These are phyloP conservation scores for Quillaja saponaria DNA, from an alignment of 306 rosid genomes.

Conservation along the genomic window DNA sequence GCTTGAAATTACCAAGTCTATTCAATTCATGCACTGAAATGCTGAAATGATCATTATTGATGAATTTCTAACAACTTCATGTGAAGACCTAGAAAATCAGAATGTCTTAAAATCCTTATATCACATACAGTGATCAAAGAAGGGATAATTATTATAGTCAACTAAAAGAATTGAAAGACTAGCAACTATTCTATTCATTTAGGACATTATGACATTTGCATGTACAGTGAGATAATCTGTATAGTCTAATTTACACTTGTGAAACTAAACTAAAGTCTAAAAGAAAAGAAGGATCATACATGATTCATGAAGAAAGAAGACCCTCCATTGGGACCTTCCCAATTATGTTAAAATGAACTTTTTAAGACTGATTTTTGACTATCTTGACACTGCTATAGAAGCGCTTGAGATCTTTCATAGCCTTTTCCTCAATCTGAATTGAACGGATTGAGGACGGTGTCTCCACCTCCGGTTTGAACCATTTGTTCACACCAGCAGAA, in stretches of 20 bases:
- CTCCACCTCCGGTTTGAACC: constrained; percentile 89
- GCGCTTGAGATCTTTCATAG: constrained; percentile 97
- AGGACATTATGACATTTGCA: constrained; percentile 28
- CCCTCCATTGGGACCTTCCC: constrained; percentile 30
- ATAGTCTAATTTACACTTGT: constrained; percentile 44
- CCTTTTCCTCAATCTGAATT: constrained; percentile 93
- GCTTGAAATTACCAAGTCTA: no score
- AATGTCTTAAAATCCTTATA: no score
- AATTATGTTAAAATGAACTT: constrained; percentile 14
- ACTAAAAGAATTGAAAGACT: no score
- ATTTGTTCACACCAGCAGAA: constrained; percentile 64
- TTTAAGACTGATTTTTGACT: constrained; percentile 54
- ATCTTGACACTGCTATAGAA: constrained; percentile 85
- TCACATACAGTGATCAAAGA: no score
- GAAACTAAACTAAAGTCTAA: constrained; percentile 8
- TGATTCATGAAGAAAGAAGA: constrained; percentile 8
- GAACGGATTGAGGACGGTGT: constrained; percentile 87
- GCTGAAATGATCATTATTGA: no score
- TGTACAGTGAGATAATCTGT: constrained; percentile 48
- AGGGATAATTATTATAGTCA: no score
- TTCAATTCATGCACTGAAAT: no score
- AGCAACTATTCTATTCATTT: no score
- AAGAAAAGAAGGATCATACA: constrained; percentile 13
- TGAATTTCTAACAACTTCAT: no score
- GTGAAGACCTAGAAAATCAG: no score